Conservation (phyloP, 208 protist species). For the Borovskyia barvae region DNA sequence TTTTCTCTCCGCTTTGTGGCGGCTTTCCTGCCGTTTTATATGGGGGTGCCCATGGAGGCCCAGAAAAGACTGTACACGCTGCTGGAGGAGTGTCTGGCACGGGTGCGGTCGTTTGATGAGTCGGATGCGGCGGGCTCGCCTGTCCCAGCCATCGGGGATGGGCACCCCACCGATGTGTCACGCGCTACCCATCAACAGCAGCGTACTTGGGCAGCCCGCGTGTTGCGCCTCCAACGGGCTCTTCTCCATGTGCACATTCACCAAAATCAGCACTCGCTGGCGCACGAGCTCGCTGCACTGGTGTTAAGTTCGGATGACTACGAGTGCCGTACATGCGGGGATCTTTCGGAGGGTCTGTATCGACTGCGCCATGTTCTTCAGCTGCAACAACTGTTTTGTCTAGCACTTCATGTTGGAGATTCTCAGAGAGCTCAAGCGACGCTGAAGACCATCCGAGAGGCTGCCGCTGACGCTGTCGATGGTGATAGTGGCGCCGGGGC, state of each 20-base stretch:
- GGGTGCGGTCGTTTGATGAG: slow-evolving; percentile 11
- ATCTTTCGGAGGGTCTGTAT: slow-evolving; percentile 19
- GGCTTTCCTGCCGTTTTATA: slow-evolving; percentile 65
- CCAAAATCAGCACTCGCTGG: slow-evolving; percentile 51
- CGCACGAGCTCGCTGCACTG: slow-evolving; percentile 37
- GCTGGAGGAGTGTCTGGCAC: slow-evolving; percentile 45
- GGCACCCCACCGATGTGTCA: too few relatives aligned
- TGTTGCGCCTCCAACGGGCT: slow-evolving; percentile 49
- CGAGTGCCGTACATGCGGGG: slow-evolving; percentile 9
- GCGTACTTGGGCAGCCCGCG: slow-evolving; percentile 32
- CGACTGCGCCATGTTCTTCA: slow-evolving; percentile 29
- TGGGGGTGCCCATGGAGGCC: slow-evolving; percentile 49
- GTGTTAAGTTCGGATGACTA: slow-evolving; percentile 35
- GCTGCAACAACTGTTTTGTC: slow-evolving; percentile 40
- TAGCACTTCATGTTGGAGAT: slow-evolving; percentile 31
- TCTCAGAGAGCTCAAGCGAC: slow-evolving; percentile 10
- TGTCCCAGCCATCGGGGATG: background rate
- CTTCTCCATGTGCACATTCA: slow-evolving; percentile 63
- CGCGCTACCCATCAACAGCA: slow-evolving; percentile 1
- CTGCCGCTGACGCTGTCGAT: background rate
- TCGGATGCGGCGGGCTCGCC: background rate
- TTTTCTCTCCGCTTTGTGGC: slow-evolving; percentile 80
- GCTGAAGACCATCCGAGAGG: background rate
- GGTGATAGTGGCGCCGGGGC: background rate
- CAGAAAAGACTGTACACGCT: slow-evolving; percentile 55